Evolutionary conservation across 164 flowering plant species (phyloP).

Genomic region (Houttuynia cordata): DNA sequence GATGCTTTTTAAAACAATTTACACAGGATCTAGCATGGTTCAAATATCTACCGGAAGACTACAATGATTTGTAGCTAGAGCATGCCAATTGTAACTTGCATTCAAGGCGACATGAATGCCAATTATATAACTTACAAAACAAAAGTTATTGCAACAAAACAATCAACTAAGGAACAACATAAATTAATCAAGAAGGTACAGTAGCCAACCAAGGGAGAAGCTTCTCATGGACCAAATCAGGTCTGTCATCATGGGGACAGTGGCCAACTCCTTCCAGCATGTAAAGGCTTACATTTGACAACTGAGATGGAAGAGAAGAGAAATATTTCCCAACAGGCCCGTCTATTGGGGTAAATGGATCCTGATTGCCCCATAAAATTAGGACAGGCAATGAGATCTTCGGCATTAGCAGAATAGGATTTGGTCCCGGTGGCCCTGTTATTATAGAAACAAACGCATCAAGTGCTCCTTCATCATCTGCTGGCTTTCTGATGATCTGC

Average conservation of each 20-base stretch:
- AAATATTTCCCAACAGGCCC: slow-evolving; percentile 94
- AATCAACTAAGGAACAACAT: too few species aligned
- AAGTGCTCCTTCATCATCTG: slow-evolving; percentile 79
- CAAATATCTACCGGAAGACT: too few species aligned
- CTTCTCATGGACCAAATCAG: slow-evolving; percentile 68
- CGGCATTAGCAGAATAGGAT: slow-evolving; percentile 65
- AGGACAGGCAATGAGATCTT: slow-evolving; percentile 49
- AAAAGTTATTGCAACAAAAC: too few species aligned
- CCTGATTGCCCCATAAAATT: slow-evolving; percentile 82
- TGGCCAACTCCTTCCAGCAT: slow-evolving; percentile 81
- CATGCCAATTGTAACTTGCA: too few species aligned
- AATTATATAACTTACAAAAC: too few species aligned
- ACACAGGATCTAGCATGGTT: too few species aligned
- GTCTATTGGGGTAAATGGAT: slow-evolving; percentile 81
- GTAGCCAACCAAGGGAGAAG: slow-evolving; percentile 77
- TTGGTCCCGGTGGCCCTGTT: slow-evolving; percentile 95
- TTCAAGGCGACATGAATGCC: too few species aligned
- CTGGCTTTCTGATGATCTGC: slow-evolving; percentile 76
- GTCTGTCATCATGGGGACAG: slow-evolving; percentile 95
- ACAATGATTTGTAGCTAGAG: too few species aligned
- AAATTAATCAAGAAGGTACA: slow-evolving; percentile 20
- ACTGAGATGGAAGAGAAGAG: slow-evolving; percentile 43
- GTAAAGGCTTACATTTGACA: slow-evolving; percentile 41
- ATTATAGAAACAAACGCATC: slow-evolving; percentile 85
- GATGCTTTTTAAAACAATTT: too few species aligned